Evolutionary conservation across 1,139 yeast genomes (phyloP).

Genomic region (Lodderomyces margitis): DNA sequence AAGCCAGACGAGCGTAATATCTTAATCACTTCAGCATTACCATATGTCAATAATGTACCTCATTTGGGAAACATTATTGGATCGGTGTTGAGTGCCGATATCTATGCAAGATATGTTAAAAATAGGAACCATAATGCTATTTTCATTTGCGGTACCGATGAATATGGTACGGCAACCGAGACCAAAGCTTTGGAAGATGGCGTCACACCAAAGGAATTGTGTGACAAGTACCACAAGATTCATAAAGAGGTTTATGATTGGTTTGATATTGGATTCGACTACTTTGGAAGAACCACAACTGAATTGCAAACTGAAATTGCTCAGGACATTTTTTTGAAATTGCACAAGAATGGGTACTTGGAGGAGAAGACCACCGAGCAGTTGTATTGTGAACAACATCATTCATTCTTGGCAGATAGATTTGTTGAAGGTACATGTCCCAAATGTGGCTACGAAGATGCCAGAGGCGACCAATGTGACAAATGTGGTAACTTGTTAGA

Average conservation of each 20-base stretch:
- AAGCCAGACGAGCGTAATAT: constrained; percentile 72
- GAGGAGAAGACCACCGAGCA: constrained; percentile 89
- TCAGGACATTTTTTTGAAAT: constrained; percentile 81
- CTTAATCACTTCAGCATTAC: constrained; percentile 91
- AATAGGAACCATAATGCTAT: constrained; percentile 85
- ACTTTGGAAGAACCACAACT: constrained; percentile 96
- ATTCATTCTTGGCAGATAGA: constrained; percentile 92
- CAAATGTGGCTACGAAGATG: constrained; percentile 89
- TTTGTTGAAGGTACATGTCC: constrained; percentile 98
- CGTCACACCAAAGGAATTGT: constrained; percentile 80
- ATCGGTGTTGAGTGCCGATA: constrained; percentile 91
- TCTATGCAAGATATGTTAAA: constrained; percentile 86
- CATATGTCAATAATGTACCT: constrained; percentile 97
- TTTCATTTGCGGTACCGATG: constrained; percentile 95
- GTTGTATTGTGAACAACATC: constrained; percentile 84
- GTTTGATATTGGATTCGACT: constrained; percentile 93
- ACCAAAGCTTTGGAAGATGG: constrained; percentile 96
- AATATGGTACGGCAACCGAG: constrained; percentile 98
- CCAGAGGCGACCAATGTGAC: constrained; percentile 99
- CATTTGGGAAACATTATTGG: constrained; percentile 97
- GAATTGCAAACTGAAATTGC: constrained; percentile 90
- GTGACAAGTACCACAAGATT: constrained; percentile 84
- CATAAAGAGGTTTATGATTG: constrained; percentile 92
- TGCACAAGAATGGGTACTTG: constrained; percentile 69
- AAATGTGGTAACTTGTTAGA: constrained; percentile 87